Conservation (phyloP, 106 monocot species). For the Triglochin maritima region DNA sequence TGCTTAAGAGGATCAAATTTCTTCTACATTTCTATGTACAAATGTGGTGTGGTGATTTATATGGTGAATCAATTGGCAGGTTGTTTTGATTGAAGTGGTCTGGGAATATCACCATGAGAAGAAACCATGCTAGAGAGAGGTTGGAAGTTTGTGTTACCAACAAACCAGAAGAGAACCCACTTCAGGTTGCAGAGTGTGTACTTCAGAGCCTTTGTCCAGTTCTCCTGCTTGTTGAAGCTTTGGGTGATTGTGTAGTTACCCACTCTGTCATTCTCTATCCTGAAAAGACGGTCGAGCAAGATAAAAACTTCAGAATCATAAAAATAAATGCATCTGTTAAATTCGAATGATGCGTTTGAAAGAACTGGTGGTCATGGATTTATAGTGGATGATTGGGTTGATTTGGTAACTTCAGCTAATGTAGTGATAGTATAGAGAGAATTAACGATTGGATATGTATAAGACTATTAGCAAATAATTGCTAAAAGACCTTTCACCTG, state of each 20-base stretch:
- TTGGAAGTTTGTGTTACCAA: constrained; percentile 72
- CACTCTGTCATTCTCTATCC: constrained; percentile 90
- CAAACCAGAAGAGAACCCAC: constrained; percentile 82
- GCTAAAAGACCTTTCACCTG: too few species aligned
- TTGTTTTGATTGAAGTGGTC: constrained; percentile 9
- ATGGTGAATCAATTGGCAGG: constrained; percentile 1
- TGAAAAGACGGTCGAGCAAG: constrained; percentile 6
- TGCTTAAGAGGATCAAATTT: not conserved
- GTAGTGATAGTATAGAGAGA: too few species aligned
- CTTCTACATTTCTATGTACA: not conserved
- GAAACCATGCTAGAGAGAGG: constrained; percentile 37
- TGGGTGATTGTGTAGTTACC: constrained; percentile 79
- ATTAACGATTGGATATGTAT: too few species aligned
- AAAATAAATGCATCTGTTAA: too few species aligned
- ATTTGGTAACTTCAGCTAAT: too few species aligned
- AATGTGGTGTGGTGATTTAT: too few species aligned
- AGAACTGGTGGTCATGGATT: too few species aligned
- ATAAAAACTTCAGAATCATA: too few species aligned
- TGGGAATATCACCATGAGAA: constrained; percentile 30
- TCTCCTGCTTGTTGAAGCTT: constrained; percentile 90
- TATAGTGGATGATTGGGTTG: too few species aligned
- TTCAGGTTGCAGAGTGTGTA: constrained; percentile 89
- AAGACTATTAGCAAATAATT: too few species aligned
- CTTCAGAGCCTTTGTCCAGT: constrained; percentile 86
- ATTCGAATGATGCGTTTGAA: too few species aligned